These are phyloP conservation scores for Thamnidium elegans DNA, from an alignment of 192 early-diverging fungal genomes.

Conservation along the genomic window DNA sequence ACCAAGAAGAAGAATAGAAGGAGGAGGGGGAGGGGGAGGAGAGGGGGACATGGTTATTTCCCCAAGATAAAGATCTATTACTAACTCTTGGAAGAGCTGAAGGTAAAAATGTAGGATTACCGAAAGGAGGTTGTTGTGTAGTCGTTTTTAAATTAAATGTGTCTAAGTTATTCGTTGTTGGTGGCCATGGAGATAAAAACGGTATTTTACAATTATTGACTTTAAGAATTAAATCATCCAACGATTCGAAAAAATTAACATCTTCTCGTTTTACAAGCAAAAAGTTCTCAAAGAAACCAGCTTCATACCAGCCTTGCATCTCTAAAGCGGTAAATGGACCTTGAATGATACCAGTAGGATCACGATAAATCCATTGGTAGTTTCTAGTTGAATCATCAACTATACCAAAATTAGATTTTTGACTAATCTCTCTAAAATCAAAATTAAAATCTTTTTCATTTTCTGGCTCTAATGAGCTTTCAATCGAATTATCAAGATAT, in stretches of 20 bases:
- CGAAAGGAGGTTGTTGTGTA: too few relatives aligned
- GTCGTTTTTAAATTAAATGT: too few relatives aligned
- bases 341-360: conserved; percentile 81
- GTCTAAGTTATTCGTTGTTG: too few relatives aligned
- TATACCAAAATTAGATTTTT: neutral
- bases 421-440: neutral
- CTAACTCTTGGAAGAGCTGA: too few relatives aligned
- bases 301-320: conserved; percentile 95
- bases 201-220: conserved; percentile 65
- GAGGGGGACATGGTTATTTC: too few relatives aligned
- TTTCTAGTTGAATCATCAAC: conserved; percentile 9
- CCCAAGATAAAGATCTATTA: too few relatives aligned
- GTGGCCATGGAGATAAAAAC: conserved; percentile 47
- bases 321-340: conserved; percentile 84
- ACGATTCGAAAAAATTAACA: conserved; percentile 72
- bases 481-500: neutral
- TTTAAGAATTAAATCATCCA: conserved; percentile 57
- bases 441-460: neutral
- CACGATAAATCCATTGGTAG: conserved; percentile 78
- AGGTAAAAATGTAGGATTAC: too few relatives aligned
- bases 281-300: conserved; percentile 78
- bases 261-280: conserved; percentile 81
- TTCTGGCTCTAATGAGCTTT: neutral
- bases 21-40: too few relatives aligned
- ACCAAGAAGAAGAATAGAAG: too few relatives aligned